Evolutionary conservation across 2,329 filamentous ascomycete species (phyloP), one percentile per base, ranked within the genome.

Genomic region (Sordariomycetes sp.): DNA sequence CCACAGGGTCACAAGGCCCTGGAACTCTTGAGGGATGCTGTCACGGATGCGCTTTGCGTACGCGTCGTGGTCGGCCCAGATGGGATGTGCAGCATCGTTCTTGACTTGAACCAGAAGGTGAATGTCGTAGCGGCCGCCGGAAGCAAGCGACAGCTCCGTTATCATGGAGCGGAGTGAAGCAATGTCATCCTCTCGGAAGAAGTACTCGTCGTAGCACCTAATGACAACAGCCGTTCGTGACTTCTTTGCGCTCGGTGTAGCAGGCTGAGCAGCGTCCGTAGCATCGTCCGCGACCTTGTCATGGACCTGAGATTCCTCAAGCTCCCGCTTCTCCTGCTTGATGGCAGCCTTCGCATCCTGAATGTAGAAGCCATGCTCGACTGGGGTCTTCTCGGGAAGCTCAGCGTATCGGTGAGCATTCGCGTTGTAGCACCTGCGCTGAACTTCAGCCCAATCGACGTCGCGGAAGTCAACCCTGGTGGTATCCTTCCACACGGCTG

Each of bases 1-100:
- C 92, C 92, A 98, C 6, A 96, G 70, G 0, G 85, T 94, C 15
- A 84, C 84, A 51, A 98, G 79, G 30, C 85, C 85, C 44, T 75
- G 81, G 60, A 98, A 95, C 51, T 98, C 92, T 43, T 77, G 70
- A 0, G 92, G 84, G 10, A 90, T 72, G 18, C 74, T 72, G 32
- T 82, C 75, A 34, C 74, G 65, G 52, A 82, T 81, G 37, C 69
- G 81, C 50, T 68, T 70, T 51, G 71, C 66, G 63, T 80, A 95
- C 32, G 68, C 68, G 30, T 76, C 73, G 34, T 78, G 66, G 44
- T 86, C 81, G 2, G 83, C 82, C 80, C 83, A 92, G 47, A 94
- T 77, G 8, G 84, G 82, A 41, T 87, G 64, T 40, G 65, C 70
- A 36, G 75, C 72, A 48, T 93, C 82, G 41, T 81, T 70, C 57